Evolutionary conservation across 2,329 filamentous ascomycete species (phyloP).

Genomic region (Botrytis elliptica): DNA sequence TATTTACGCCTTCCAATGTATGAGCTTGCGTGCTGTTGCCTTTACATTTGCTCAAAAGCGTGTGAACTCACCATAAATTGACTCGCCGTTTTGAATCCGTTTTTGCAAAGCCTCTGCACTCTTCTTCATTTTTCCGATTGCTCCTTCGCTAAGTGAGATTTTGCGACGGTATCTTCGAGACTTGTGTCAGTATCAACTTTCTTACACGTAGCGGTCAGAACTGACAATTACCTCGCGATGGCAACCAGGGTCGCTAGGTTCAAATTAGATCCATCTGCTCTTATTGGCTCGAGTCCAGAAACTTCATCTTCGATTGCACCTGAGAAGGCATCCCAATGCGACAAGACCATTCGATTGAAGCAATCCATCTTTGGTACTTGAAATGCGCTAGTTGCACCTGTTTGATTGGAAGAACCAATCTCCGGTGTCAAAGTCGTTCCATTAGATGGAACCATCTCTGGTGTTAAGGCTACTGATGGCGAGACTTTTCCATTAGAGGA

Average conservation of each 20-base stretch:
- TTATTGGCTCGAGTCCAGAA: not conserved
- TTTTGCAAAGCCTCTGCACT: not conserved
- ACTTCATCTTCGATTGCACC: not conserved
- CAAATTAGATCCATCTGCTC: not conserved
- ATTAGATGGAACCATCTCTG: not conserved
- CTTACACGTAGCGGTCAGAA: not conserved
- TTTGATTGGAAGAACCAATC: not conserved
- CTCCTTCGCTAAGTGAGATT: not conserved
- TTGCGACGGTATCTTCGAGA: not conserved
- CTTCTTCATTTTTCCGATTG: not conserved
- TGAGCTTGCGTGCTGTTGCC: not conserved
- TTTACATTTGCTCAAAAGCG: not conserved
- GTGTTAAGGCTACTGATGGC: not conserved
- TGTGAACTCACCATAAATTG: not conserved
- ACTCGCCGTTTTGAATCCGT: not conserved
- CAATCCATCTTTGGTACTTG: not conserved
- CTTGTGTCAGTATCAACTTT: not conserved
- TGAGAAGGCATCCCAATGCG: not conserved
- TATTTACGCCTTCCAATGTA: not conserved
- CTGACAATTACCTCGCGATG: not conserved
- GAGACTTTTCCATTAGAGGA: not conserved
- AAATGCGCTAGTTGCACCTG: no score
- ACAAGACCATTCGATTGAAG: not conserved
- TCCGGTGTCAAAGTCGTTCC: not conserved
- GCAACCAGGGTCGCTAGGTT: not conserved